Conservation (phyloP, 495 filamentous ascomycete species). For the Penicillium goetzii region DNA sequence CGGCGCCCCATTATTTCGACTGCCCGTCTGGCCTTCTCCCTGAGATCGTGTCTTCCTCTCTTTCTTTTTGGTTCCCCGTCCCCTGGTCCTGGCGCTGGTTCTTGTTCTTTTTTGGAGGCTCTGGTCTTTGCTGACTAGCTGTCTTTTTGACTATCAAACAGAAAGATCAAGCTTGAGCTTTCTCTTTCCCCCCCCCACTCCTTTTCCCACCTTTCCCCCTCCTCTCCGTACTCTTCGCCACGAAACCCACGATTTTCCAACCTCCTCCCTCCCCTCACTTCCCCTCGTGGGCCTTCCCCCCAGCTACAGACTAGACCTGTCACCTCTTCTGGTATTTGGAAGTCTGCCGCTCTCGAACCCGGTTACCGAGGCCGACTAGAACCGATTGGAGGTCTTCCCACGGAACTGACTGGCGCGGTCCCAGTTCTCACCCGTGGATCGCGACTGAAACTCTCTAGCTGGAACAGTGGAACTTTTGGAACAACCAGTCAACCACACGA, state of each 20-base stretch:
- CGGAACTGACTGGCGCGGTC: conserved; percentile 25
- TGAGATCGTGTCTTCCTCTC: not conserved
- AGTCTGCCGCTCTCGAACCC: not conserved
- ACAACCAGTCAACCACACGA: not conserved
- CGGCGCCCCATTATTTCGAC: conserved; percentile 7
- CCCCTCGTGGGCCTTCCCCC: not conserved
- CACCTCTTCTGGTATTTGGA: not conserved
- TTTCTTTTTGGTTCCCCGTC: not conserved
- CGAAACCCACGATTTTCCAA: conserved; percentile 10
- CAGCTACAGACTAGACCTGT: not conserved
- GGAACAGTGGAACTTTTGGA: conserved; percentile 3
- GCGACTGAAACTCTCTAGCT: conserved; percentile 12
- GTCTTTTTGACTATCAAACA: not conserved
- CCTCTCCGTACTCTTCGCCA: conserved; percentile 24
- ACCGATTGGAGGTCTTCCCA: conserved; percentile 12
- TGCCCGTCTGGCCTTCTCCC: conserved; percentile 19
- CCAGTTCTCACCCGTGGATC: conserved; percentile 29
- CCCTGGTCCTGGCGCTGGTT: conserved; percentile 9
- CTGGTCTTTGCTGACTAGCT: conserved; percentile 1
- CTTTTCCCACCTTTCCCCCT: conserved; percentile 24
- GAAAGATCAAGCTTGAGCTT: not conserved
- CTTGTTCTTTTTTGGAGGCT: conserved; percentile 3
- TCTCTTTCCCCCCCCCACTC: conserved; percentile 16
- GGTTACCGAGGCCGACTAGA: not conserved
- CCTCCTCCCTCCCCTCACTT: not conserved